A percentile compares a stretch with the other conserved stretches of the same genome.
Evolutionary conservation across 257 asterid species (phyloP).

Genomic region (Fraxinus cuspidata): DNA sequence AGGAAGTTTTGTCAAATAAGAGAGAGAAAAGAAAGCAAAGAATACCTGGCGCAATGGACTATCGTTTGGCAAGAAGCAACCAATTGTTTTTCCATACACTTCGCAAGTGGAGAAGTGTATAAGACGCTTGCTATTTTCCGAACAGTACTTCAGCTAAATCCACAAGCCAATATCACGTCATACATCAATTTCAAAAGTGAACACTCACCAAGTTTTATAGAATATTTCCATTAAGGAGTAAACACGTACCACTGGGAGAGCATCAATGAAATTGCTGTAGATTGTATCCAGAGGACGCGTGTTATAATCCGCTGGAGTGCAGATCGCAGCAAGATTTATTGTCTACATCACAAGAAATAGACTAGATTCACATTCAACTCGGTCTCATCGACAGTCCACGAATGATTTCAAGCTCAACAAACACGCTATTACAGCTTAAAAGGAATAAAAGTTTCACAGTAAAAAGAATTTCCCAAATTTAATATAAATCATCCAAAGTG

Average conservation of each 20-base stretch:
- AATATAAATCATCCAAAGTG: neutral
- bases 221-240: neutral
- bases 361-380: conserved; percentile 29
- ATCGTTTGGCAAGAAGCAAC: conserved; percentile 49
- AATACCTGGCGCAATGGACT: conserved; percentile 64
- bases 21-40: conserved; percentile 15
- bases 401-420: conserved; percentile 24
- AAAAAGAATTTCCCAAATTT: conserved; percentile 4
- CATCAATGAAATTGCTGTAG: conserved; percentile 95
- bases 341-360: conserved; percentile 54
- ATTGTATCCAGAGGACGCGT: conserved; percentile 97
- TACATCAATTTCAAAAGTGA: neutral
- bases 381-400: neutral
- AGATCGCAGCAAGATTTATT: conserved; percentile 90
- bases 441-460: conserved; percentile 9
- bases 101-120: conserved; percentile 62
- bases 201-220: neutral
- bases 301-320: conserved; percentile 97
- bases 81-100: conserved; percentile 58
- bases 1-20: neutral
- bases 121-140: conserved; percentile 54
- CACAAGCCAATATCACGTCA: conserved; percentile 23
- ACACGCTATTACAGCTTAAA: neutral
- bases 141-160: conserved; percentile 65
- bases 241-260: conserved; percentile 86